Conservation (phyloP, 768 basidiomycete genomes). For the Rubroboletus satanas region DNA sequence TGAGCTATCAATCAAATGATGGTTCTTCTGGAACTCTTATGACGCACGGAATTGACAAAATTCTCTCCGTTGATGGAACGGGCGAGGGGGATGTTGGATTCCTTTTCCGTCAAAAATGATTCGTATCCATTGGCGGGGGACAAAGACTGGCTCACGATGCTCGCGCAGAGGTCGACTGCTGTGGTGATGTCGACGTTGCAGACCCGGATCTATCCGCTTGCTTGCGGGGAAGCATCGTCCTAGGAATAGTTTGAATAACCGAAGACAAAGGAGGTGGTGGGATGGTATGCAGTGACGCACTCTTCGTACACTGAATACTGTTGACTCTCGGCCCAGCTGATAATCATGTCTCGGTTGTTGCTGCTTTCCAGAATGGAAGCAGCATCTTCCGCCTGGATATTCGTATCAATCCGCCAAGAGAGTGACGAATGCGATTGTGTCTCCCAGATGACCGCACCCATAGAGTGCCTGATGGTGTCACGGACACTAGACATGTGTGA, state of each 20-base stretch:
- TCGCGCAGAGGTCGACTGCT: background rate
- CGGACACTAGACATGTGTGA: background rate
- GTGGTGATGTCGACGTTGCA: background rate
- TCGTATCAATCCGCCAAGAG: constrained; percentile 11
- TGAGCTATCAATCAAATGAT: background rate
- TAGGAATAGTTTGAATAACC: background rate
- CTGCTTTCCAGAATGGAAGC: background rate
- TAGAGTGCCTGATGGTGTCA: background rate
- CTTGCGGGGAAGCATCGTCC: background rate
- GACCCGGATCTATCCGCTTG: background rate
- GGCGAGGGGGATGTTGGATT: background rate
- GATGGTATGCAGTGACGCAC: background rate
- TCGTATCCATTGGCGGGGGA: background rate
- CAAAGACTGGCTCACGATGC: background rate
- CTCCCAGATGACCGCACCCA: background rate
- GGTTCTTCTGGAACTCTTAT: no score
- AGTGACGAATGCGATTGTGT: background rate
- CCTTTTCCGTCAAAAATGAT: background rate
- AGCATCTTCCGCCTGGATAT: background rate
- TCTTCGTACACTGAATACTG: background rate
- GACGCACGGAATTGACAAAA: background rate
- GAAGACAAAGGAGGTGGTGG: background rate
- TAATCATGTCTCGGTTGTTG: background rate
- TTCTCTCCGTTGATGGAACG: background rate
- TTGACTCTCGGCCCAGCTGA: background rate